A percentile compares a stretch with the other conserved stretches of the same genome.
Evolutionary conservation across 352 stramenopile species (phyloP).

Genomic region (Hyaloperonospora brassicae): DNA sequence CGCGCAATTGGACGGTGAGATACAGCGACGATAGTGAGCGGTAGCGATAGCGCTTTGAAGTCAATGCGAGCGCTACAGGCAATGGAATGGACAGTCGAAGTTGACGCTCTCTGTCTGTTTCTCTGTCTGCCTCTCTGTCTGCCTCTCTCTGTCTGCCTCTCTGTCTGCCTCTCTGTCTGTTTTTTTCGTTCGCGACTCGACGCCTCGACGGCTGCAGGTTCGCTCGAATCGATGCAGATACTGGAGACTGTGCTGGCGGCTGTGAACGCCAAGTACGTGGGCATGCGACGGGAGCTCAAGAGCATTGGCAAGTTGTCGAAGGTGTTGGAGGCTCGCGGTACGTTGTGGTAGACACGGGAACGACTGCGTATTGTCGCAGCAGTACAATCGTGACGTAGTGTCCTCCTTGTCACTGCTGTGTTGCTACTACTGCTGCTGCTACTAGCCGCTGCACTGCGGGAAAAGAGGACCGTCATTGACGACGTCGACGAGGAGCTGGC

Average conservation of each 20-base stretch:
- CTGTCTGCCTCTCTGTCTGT: too few relatives aligned
- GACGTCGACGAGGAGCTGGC: slow-evolving; percentile 80
- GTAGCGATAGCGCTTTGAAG: background rate
- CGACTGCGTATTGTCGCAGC: background rate
- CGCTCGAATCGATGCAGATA: slow-evolving; percentile 65
- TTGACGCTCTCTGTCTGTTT: too few relatives aligned
- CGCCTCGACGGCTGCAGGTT: slow-evolving; percentile 29
- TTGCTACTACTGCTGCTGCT: background rate
- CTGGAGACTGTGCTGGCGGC: slow-evolving; percentile 52
- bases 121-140: too few relatives aligned
- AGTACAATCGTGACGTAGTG: background rate
- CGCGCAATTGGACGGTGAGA: slow-evolving; percentile 48
- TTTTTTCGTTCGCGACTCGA: too few relatives aligned
- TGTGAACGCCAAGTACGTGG: slow-evolving; percentile 54
- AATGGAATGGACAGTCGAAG: background rate
- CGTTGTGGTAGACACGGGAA: background rate
- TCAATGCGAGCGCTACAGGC: background rate
- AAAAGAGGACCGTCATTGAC: slow-evolving; percentile 75
- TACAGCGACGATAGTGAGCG: background rate
- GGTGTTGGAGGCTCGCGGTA: slow-evolving; percentile 64
- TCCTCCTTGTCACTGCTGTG: too few relatives aligned
- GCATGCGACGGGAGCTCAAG: slow-evolving; percentile 51
- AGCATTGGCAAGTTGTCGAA: slow-evolving; percentile 59
- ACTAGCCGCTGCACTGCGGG: slow-evolving; percentile 45
- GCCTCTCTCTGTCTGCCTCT: too few relatives aligned